Percentiles rank a stretch among this genome's conserved stretches.
phyloP scores from a whole-genome alignment of 73 alveolate genomes.

The Paramecium sexaurelia region DNA sequence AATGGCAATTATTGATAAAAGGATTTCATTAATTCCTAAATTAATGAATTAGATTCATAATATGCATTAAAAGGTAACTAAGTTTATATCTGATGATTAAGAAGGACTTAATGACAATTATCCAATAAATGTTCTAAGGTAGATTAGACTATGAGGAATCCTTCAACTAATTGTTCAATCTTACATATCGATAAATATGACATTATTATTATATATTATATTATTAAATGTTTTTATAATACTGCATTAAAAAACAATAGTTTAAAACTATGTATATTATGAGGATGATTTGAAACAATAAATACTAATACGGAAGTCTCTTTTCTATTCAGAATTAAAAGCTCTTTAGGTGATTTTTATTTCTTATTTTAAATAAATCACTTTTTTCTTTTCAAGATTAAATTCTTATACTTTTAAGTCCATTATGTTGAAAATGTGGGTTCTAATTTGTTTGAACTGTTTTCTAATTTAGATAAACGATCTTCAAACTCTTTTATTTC shows the following conservation, averaged over 20 bases:
- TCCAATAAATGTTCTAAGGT: not conserved
- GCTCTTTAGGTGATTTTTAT: not conserved
- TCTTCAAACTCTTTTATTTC: slow-evolving; percentile 19
- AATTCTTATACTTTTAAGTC: not conserved
- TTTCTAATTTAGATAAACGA: slow-evolving; percentile 25
- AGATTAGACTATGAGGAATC: not conserved
- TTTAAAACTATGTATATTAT: not conserved
- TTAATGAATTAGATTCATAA: not conserved
- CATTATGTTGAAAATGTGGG: not conserved
- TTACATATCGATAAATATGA: not conserved
- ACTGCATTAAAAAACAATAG: not conserved
- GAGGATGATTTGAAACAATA: not conserved
- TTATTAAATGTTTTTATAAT: not conserved
- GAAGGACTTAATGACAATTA: not conserved
- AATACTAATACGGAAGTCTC: not conserved
- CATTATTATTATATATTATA: not conserved
- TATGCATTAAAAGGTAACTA: not conserved
- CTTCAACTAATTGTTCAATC: not conserved
- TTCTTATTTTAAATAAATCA: slow-evolving; percentile 26
- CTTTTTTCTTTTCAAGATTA: slow-evolving; percentile 14
- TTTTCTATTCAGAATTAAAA: not conserved
- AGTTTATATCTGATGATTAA: not conserved
- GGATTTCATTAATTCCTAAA: not conserved
- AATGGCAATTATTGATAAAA: not conserved
- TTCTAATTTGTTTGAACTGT: not conserved